phyloP scores from a whole-genome alignment of 345 rosid species.

The Eucalyptus cloeziana region DNA sequence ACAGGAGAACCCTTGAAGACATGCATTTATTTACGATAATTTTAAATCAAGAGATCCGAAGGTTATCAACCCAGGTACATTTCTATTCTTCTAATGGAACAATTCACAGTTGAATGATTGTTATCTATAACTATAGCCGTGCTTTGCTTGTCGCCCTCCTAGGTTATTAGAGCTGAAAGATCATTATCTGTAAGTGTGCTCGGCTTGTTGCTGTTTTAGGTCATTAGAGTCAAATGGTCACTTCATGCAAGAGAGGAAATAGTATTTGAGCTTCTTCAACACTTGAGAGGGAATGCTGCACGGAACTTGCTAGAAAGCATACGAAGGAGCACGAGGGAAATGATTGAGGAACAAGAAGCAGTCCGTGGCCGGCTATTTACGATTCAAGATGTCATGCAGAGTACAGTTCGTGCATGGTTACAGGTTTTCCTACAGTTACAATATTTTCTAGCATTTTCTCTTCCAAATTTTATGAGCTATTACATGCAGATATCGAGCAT shows the following conservation, averaged over 20 bases:
- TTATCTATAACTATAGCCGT: not conserved
- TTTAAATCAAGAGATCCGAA: slow-evolving; percentile 58
- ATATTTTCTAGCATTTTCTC: not conserved
- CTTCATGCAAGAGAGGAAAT: slow-evolving; percentile 65
- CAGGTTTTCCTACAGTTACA: slow-evolving; percentile 18
- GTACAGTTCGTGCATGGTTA: slow-evolving; percentile 55
- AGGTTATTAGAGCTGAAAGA: not conserved
- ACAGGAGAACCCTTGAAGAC: slow-evolving; percentile 54
- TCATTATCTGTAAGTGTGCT: not conserved
- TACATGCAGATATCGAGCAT: not conserved
- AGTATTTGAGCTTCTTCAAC: slow-evolving; percentile 53
- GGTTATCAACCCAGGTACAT: slow-evolving; percentile 44
- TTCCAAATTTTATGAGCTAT: not conserved
- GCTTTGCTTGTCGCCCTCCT: not conserved
- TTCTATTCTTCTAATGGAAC: not conserved
- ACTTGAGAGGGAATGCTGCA: slow-evolving; percentile 34
- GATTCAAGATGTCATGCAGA: slow-evolving; percentile 59
- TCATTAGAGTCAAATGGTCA: slow-evolving; percentile 63
- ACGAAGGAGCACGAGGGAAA: slow-evolving; percentile 35
- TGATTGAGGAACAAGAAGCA: slow-evolving; percentile 55
- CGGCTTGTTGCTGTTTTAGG: slow-evolving; percentile 3
- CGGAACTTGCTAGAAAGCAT: slow-evolving; percentile 24
- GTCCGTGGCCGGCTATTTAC: slow-evolving; percentile 54
- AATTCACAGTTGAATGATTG: not conserved
- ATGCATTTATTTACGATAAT: slow-evolving; percentile 32